Base-by-base conservation (phyloP, 768 basidiomycete genomes). In the Amanita brunnescens region DNA sequence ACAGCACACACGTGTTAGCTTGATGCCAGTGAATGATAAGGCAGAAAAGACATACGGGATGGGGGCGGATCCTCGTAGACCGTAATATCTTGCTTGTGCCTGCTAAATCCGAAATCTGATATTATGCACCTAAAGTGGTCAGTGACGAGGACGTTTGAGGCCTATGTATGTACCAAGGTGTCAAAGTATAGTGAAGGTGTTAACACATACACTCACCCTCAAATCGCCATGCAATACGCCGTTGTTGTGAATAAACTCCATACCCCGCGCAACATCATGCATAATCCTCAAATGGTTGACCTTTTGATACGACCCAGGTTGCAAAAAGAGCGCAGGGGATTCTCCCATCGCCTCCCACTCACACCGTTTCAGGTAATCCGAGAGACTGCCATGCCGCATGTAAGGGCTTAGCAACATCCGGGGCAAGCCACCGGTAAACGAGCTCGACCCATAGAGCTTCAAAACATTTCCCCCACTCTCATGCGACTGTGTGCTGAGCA, bases 71-170 rank as follows among this genome's bases (percentile, higher is more conserved):
- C 87, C 12, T 35, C 12, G 34, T 13, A 35, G 32, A 72, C 24
- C 3, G 34, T 48, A 3, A 78, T 80, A 61, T 91, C 86, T 13
- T 74, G 77, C 66, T 82, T 87, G 71, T 91, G 81, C 64, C 87
- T 83, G 57, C 79, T 84, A 63, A 91, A 85, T 0, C 87, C 88
- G 62, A 93, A 92, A 61, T 91, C 88, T 24, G 86, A 80, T 37
- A 92, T 80, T 35, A 91, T 73, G 53, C 87, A 91, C 41, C 69
- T 76, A 2, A 76, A 72, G 1, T 72, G 64, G 54, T 87, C 80
- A 56, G 85, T 79, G 12, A 93, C 79, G 2, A 92, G 76, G 13
- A 91, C 77, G 60, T 93, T 92, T 2, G 83, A 73, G 2, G 78
- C 85, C 85, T 78, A 6, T 38, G 38, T 7, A 29, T 4, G 26